Percentiles rank a stretch among this genome's conserved stretches.
Conservation (phyloP, 805 yeast genomes). For the Aciculoconidium aculeatum region DNA sequence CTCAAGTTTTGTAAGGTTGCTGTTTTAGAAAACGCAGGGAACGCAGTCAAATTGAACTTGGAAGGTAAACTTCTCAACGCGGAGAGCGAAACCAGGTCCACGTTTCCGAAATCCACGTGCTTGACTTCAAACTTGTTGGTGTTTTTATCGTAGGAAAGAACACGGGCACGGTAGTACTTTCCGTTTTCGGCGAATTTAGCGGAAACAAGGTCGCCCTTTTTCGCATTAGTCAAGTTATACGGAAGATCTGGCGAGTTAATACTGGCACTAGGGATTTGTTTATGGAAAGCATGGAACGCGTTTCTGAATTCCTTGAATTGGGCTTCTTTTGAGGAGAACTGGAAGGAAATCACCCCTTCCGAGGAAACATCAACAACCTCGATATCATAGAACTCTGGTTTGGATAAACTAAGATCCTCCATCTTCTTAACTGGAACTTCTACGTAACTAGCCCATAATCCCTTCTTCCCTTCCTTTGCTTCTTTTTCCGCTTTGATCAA, state of each 20-base stretch:
- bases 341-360: constrained; percentile 43
- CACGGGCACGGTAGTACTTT: constrained; percentile 54
- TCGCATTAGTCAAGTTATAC: constrained; percentile 33
- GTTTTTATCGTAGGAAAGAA: constrained; percentile 40
- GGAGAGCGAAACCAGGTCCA: constrained; percentile 38
- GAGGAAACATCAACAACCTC: constrained; percentile 46
- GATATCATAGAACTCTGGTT: constrained; percentile 45
- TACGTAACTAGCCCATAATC: constrained; percentile 64
- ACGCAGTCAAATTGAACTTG: constrained; percentile 33
- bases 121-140: constrained; percentile 43
- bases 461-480: constrained; percentile 51
- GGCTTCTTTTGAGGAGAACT: constrained; percentile 29
- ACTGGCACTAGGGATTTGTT: constrained; percentile 31
- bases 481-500: constrained; percentile 55
- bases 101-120: constrained; percentile 58
- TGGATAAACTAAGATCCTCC: constrained; percentile 16
- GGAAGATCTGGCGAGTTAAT: constrained; percentile 33
- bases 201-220: constrained; percentile 54
- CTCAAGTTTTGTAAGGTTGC: constrained; percentile 47
- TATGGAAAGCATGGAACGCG: constrained; percentile 41
- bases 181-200: constrained; percentile 48
- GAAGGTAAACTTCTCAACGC: constrained; percentile 50
- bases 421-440: constrained; percentile 15
- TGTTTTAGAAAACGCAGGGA: constrained; percentile 53
- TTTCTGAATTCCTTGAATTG: constrained; percentile 41